These are phyloP conservation scores for Albizia julibrissin DNA, from an alignment of 306 rosid genomes.

Conservation along the genomic window DNA sequence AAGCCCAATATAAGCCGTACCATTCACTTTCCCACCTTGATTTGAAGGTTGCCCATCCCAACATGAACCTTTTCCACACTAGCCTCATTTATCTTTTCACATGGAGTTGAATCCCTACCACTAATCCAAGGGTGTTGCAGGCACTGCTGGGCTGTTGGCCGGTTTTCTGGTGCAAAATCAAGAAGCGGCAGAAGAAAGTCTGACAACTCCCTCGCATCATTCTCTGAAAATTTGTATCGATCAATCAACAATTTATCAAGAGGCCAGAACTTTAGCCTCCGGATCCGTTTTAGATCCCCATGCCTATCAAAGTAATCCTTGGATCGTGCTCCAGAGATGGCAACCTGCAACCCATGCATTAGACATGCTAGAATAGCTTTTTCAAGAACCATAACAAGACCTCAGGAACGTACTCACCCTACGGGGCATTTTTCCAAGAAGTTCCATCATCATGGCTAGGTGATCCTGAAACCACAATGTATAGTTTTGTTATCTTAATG, in stretches of 20 bases:
- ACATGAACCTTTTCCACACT: slow-evolving; percentile 54
- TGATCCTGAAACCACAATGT: slow-evolving; percentile 77
- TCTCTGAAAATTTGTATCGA: slow-evolving; percentile 67
- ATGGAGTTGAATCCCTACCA: slow-evolving; percentile 42
- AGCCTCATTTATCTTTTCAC: slow-evolving; percentile 47
- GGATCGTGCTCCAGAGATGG: slow-evolving; percentile 68
- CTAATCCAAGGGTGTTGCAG: slow-evolving; percentile 84
- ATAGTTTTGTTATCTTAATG: slow-evolving; percentile 13
- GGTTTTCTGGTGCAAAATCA: slow-evolving; percentile 85
- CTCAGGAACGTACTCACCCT: slow-evolving; percentile 66
- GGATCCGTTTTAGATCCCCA: slow-evolving; percentile 91
- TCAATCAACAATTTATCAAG: slow-evolving; percentile 72
- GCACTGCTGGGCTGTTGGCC: slow-evolving; percentile 91
- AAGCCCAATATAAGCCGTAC: slow-evolving; percentile 44
- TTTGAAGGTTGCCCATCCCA: slow-evolving; percentile 78
- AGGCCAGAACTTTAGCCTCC: slow-evolving; percentile 86
- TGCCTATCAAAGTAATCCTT: slow-evolving; percentile 90
- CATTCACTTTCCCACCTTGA: slow-evolving; percentile 76
- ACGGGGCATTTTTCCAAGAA: slow-evolving; percentile 93
- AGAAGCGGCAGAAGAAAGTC: slow-evolving; percentile 76
- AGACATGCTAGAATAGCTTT: slow-evolving; percentile 38
- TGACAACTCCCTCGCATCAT: slow-evolving; percentile 68
- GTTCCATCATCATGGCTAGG: slow-evolving; percentile 99
- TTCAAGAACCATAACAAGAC: slow-evolving; percentile 39
- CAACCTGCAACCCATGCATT: slow-evolving; percentile 58